Evolutionary conservation across 2,329 filamentous ascomycete genomes (phyloP), one percentile per base, ranked within the genome.

Genomic region (Colletotrichum sp.): DNA sequence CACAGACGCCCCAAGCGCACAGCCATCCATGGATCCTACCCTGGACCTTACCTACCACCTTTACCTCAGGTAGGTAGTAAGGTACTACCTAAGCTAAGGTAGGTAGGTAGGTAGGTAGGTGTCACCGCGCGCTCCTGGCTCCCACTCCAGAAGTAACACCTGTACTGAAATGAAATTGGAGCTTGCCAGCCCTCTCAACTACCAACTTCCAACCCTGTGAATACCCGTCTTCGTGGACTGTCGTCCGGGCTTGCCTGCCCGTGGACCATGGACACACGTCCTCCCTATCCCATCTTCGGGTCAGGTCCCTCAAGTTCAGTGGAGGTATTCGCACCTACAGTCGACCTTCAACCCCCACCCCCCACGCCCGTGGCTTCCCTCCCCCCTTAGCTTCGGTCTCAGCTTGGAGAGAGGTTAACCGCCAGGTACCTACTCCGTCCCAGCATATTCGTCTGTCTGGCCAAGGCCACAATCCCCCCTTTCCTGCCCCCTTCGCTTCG

Each of bases 1-100:
- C 67, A 57, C 57, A 71, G 44, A 65, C 72, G 67, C 67, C 34
- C 59, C 67, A 74, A 66, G 59, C 67, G 72, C 71, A 63, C 39
- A 36, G 36, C 32, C 39, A 36, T 32, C 34, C 34, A 36, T 15
- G 34, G 34, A 36, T 36, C 28, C n/a, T 13, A 60, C 28, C 28
- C 28, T 28, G 28, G 28, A 28, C 28, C 34, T 21, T 30, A n/a
- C 32, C 32, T 63, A 44, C 39, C 39, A 36, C 34, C 34, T 36
- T 36, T 36, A 36, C 34, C 34, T 36, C 3, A 16, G 13, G 12
- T 2, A 6, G 32, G 32, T 15, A 34, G 32, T 15, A 15, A 39
- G 16, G 15, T 39, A 39, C 36, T 39, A 39, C 36, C 36, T 16
- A 39, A 39, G 36, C 15, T 39, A 39, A 39, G 36, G 36, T 39